Evolutionary conservation across 345 rosid species (phyloP).

Genomic region (Hibiscus tridactylites): DNA sequence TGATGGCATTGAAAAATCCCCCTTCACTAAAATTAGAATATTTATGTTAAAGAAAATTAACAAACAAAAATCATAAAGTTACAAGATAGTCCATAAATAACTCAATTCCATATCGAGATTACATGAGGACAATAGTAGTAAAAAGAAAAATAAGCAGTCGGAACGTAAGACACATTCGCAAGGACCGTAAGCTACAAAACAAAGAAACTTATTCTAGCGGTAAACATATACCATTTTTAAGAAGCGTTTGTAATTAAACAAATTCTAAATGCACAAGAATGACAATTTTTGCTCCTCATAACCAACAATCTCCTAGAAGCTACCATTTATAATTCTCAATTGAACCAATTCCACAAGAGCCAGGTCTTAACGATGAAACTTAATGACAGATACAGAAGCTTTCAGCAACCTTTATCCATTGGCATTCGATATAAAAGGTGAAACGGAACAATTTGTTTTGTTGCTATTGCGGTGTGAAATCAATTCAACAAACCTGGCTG

Average conservation of each 20-base stretch:
- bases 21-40: slow-evolving; percentile 57
- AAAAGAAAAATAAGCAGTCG: slow-evolving; percentile 3
- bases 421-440: background rate
- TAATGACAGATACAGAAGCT: background rate
- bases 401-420: background rate
- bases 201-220: background rate
- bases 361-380: background rate
- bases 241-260: background rate
- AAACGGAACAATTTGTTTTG: background rate
- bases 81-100: background rate
- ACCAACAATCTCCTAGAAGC: background rate
- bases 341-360: background rate
- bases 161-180: background rate
- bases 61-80: background rate
- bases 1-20: slow-evolving; percentile 87
- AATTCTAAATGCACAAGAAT: background rate
- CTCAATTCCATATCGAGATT: background rate
- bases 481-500: background rate
- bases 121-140: background rate
- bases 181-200: background rate
- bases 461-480: background rate
- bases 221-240: background rate
- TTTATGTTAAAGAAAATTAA: slow-evolving; percentile 3
- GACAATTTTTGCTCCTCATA: background rate
- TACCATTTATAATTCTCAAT: background rate